Evolutionary conservation across 2,329 filamentous ascomycete species (phyloP).

Genomic region (Xylaria sp.): DNA sequence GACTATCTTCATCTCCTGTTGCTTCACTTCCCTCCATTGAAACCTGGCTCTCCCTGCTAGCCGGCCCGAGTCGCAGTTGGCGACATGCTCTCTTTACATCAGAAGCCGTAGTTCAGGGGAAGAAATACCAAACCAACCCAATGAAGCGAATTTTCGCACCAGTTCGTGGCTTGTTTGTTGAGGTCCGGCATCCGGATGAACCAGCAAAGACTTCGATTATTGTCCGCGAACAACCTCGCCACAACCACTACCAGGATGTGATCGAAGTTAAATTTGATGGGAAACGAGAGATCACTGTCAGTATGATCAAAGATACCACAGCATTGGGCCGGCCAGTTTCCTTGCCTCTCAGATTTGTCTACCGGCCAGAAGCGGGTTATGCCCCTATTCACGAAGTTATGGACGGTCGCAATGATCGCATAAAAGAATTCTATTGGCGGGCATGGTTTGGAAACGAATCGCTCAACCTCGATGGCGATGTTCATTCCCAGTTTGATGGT

Average conservation of each 20-base stretch:
- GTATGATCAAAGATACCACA: constrained; percentile 91
- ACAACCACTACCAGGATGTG: constrained; percentile 86
- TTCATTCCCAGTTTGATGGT: constrained; percentile 88
- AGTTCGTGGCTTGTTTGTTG: constrained; percentile 83
- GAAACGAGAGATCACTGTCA: constrained; percentile 82
- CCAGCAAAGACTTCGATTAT: constrained; percentile 82
- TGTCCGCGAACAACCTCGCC: constrained; percentile 84
- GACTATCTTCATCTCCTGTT: constrained; percentile 76
- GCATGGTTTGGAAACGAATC: constrained; percentile 93
- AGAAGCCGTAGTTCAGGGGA: constrained; percentile 91
- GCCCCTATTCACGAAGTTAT: constrained; percentile 98
- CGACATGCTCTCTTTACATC: constrained; percentile 92
- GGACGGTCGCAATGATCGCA: constrained; percentile 92
- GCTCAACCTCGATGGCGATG: constrained; percentile 81
- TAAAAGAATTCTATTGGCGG: constrained; percentile 99
- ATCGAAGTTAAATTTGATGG: constrained; percentile 80
- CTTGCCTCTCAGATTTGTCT: constrained; percentile 85
- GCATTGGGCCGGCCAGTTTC: constrained; percentile 82
- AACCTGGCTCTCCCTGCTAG: constrained; percentile 86
- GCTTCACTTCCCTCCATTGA: constrained; percentile 78
- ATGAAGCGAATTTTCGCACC: constrained; percentile 91
- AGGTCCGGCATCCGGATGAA: constrained; percentile 82
- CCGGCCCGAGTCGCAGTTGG: constrained; percentile 87
- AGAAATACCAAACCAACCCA: constrained; percentile 97
- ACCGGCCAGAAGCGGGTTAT: constrained; percentile 94